Conservation (phyloP, 176 grass and related monocot species). For the Triticum aestivum region IWGSC_CS_RefSeq_v2.1 NC_057802.1:526351818-526352317, state of each 20-base stretch:
- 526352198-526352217: conserved; percentile 65
- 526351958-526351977: neutral
- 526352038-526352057: neutral
- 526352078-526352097: neutral
- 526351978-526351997: conserved; percentile 3
- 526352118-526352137: neutral
- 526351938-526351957: neutral
- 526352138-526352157: conserved; percentile 13
- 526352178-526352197: conserved; percentile 76
- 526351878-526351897: conserved; percentile 90
- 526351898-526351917: conserved; percentile 70
- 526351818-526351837: conserved; percentile 42
- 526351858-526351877: conserved; percentile 94
- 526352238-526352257: conserved; percentile 53
- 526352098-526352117: neutral
- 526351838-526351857: conserved; percentile 86
- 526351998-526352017: conserved; percentile 9
- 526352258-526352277: conserved; percentile 81
- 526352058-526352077: conserved; percentile 3
- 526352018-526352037: neutral
- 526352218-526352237: conserved; percentile 48
- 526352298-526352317: conserved; percentile 1
- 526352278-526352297: conserved; percentile 69
- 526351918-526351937: neutral
- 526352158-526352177: conserved; percentile 75